Evolutionary conservation across 305 asterid genomes (phyloP).

Genomic region (Fraxinus dipetala): DNA sequence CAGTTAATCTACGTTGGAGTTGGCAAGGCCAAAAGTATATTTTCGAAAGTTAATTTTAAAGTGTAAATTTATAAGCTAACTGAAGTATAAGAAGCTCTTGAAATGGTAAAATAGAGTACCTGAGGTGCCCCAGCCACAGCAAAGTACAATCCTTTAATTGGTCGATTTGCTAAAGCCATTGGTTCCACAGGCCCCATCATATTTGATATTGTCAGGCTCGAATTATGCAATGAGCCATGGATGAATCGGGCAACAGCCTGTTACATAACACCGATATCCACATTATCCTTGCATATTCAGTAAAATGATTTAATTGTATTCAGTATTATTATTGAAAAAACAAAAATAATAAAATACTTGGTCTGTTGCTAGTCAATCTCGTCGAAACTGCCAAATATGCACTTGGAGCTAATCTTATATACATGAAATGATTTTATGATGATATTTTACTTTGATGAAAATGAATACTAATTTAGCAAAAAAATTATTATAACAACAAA

Average conservation of each 20-base stretch:
- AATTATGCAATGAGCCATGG: slow-evolving; percentile 49
- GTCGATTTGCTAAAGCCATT: slow-evolving; percentile 53
- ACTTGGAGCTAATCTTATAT: no score
- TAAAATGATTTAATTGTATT: no score
- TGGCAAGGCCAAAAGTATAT: no score
- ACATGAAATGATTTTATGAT: no score
- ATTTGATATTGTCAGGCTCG: slow-evolving; percentile 59
- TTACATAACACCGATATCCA: background rate
- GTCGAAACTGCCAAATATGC: no score
- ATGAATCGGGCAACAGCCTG: slow-evolving; percentile 44
- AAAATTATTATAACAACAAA: no score
- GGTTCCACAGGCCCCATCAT: slow-evolving; percentile 54
- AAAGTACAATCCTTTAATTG: slow-evolving; percentile 51
- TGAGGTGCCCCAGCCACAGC: slow-evolving; percentile 49
- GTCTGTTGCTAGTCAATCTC: background rate
- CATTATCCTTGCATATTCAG: background rate
- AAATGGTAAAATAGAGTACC: slow-evolving; percentile 25
- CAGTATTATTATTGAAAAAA: no score
- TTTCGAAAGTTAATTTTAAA: no score
- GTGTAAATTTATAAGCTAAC: no score
- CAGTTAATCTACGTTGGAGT: no score
- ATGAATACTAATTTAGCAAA: no score
- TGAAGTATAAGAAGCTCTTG: background rate
- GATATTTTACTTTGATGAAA: no score
- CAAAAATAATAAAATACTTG: background rate